Evolutionary conservation across 768 basidiomycete genomes (phyloP).

Genomic region (Postia placenta): DNA sequence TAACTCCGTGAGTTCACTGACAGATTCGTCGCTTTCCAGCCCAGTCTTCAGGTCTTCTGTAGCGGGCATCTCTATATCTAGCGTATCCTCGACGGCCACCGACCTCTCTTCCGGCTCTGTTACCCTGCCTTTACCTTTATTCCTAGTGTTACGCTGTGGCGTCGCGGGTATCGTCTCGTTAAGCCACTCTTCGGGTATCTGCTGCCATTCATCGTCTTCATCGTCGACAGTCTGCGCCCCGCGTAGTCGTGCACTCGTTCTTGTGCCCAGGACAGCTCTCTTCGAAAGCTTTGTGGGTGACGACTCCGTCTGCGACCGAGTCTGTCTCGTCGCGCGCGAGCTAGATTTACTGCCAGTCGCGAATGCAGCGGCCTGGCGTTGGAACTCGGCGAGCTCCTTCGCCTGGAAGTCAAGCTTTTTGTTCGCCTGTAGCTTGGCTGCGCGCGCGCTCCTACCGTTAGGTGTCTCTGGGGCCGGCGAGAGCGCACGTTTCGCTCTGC

Average conservation of each 20-base stretch:
- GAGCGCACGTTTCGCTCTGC: conserved; percentile 4
- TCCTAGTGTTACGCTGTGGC: conserved; percentile 4
- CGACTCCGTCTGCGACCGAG: conserved; percentile 8
- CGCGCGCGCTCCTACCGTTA: conserved; percentile 45
- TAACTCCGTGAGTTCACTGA: conserved; percentile 74
- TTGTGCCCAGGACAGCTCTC: conserved; percentile 39
- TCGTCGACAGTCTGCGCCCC: conserved; percentile 43
- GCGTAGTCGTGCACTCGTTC: conserved; percentile 61
- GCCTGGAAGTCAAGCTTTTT: conserved; percentile 63
- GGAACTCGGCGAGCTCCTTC: conserved; percentile 58
- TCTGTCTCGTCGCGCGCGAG: conserved; percentile 15
- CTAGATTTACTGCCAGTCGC: conserved; percentile 5
- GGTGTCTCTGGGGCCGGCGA: conserved; percentile 13
- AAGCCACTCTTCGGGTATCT: conserved; percentile 74
- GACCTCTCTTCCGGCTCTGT: conserved; percentile 12
- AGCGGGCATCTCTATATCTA: conserved; percentile 3
- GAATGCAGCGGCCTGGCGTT: conserved; percentile 38
- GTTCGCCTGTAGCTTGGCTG: conserved; percentile 69
- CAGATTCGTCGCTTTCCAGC: conserved; percentile 56
- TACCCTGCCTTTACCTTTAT: conserved; percentile 16
- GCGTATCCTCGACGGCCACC: conserved; percentile 4
- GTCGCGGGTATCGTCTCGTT: conserved; percentile 13
- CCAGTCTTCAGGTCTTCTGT: conserved; percentile 35
- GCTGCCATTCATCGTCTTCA: conserved; percentile 66
- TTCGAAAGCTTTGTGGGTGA: conserved; percentile 7